phyloP scores from a whole-genome alignment of 805 yeast species.

The Monosporozyma servazzii region DNA sequence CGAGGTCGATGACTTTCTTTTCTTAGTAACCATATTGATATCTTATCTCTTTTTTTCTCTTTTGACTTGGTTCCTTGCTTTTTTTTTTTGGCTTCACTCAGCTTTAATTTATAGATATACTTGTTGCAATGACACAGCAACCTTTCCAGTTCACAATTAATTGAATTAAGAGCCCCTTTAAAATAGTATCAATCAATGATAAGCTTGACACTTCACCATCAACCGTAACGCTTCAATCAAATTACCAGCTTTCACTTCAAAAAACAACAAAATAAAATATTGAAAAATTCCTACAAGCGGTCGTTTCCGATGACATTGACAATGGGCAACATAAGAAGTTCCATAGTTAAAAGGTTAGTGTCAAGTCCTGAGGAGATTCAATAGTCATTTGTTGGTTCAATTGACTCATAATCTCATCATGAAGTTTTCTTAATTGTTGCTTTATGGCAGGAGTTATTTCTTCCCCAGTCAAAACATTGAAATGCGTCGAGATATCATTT shows the following conservation, averaged over 20 bases:
- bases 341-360: background rate
- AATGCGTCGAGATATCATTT: background rate
- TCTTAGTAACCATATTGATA: constrained; percentile 1
- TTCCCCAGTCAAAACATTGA: background rate
- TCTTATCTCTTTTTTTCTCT: background rate
- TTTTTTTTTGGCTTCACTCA: background rate
- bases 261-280: background rate
- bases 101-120: background rate
- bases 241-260: background rate
- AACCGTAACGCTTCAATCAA: background rate
- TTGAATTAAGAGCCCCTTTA: background rate
- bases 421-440: background rate
- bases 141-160: background rate
- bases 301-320: background rate
- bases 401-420: background rate
- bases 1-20: constrained; percentile 1
- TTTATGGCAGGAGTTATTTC: background rate
- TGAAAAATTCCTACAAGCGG: background rate
- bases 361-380: background rate
- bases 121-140: background rate
- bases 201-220: background rate
- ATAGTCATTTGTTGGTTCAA: background rate
- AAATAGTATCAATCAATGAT: background rate
- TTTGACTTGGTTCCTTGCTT: too few relatives aligned
- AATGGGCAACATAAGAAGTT: background rate